A percentile compares a stretch with the other conserved stretches of the same genome.
These are phyloP conservation scores for Paspalum vaginatum DNA, from an alignment of 176 grass and related monocot genomes.

Conservation along the genomic window DNA sequence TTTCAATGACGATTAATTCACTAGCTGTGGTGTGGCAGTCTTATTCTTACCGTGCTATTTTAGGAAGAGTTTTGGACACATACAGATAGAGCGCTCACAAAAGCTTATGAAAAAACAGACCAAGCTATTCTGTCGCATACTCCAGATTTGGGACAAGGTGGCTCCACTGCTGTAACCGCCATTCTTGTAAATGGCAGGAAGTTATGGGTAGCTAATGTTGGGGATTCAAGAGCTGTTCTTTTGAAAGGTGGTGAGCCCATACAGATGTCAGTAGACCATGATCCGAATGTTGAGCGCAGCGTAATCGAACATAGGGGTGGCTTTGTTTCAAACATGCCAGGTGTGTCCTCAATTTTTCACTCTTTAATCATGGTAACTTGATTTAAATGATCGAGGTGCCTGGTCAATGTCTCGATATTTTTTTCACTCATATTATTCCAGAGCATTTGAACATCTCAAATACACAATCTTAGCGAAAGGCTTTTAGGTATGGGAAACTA, in stretches of 20 bases:
- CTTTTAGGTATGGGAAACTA: slow-evolving; percentile 17
- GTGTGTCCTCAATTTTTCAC: slow-evolving; percentile 25
- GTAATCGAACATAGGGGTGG: slow-evolving; percentile 83
- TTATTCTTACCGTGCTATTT: slow-evolving; percentile 12
- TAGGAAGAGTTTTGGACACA: slow-evolving; percentile 95
- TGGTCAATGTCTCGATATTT: background rate
- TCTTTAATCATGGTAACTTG: background rate
- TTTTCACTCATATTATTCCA: background rate
- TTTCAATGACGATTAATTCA: slow-evolving; percentile 5
- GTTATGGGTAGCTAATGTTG: slow-evolving; percentile 89
- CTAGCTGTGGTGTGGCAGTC: background rate
- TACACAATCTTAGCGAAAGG: background rate
- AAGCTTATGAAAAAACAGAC: slow-evolving; percentile 91
- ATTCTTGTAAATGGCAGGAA: slow-evolving; percentile 73
- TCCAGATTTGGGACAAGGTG: slow-evolving; percentile 78
- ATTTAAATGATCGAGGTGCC: background rate
- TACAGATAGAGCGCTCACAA: slow-evolving; percentile 65
- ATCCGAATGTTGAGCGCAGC: slow-evolving; percentile 68
- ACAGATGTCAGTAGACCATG: slow-evolving; percentile 87
- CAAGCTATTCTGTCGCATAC: slow-evolving; percentile 75
- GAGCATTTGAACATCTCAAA: background rate
- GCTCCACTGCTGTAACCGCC: slow-evolving; percentile 88
- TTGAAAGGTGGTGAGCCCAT: slow-evolving; percentile 65
- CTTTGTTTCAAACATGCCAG: slow-evolving; percentile 97
- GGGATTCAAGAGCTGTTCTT: slow-evolving; percentile 90